Conservation (phyloP, 1,139 yeast species). For the Scheffersomyces parashehatae region DNA sequence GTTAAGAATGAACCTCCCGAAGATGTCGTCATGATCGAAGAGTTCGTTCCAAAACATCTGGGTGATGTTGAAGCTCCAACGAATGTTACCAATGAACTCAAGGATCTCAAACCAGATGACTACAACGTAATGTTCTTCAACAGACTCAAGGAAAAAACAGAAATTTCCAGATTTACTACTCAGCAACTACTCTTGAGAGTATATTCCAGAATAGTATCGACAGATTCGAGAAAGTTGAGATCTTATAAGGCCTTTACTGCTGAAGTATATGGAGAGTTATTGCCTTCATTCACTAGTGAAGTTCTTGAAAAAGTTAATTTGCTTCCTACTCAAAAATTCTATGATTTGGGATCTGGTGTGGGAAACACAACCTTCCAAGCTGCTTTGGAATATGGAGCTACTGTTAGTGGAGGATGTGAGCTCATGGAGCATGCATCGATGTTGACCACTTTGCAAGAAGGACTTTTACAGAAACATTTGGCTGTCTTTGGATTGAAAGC, state of each 20-base stretch:
- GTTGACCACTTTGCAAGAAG: constrained; percentile 60
- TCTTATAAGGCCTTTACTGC: constrained; percentile 85
- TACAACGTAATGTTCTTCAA: constrained; percentile 31
- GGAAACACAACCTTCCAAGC: constrained; percentile 93
- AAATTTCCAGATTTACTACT: constrained; percentile 56
- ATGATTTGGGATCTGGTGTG: constrained; percentile 92
- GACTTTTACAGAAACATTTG: constrained; percentile 59
- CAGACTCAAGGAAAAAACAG: constrained; percentile 29
- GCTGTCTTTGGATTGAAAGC: constrained; percentile 62
- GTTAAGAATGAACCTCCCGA: constrained; percentile 1
- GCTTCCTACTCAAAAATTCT: constrained; percentile 55
- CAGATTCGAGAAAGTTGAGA: constrained; percentile 63
- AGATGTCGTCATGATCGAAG: neutral
- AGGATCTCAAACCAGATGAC: constrained; percentile 18
- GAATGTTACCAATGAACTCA: constrained; percentile 2
- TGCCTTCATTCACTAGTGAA: constrained; percentile 74
- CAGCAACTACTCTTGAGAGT: constrained; percentile 73
- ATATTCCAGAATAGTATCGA: constrained; percentile 78
- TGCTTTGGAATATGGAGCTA: constrained; percentile 81
- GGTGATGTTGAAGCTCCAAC: constrained; percentile 6
- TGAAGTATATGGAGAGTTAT: constrained; percentile 86
- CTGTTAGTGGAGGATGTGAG: constrained; percentile 81
- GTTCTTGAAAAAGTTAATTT: constrained; percentile 67
- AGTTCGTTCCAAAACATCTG: neutral
- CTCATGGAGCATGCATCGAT: constrained; percentile 80